Percentiles rank a stretch among this genome's conserved stretches.
These are phyloP conservation scores for Pseudoscleropodium purum DNA, from an alignment of 225 moss, liverwort and hornwort genomes.

Conservation along the genomic window DNA sequence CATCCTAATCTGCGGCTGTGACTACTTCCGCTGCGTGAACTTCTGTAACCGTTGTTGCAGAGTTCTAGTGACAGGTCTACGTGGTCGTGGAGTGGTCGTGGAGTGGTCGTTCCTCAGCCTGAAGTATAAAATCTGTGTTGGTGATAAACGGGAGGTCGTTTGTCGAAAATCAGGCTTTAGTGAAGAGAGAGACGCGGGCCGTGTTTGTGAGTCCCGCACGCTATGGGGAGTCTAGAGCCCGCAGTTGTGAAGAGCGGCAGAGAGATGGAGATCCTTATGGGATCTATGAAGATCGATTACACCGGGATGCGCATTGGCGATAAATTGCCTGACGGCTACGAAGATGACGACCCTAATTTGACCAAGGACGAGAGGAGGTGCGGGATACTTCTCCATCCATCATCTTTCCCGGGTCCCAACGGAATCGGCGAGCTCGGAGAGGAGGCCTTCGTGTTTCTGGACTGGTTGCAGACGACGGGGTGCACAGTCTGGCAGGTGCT, in stretches of 20 bases:
- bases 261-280: neutral
- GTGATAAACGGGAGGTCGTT: neutral
- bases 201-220: neutral
- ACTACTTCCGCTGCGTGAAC: neutral
- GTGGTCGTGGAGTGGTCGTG: slow-evolving; percentile 5
- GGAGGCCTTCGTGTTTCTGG: slow-evolving; percentile 26
- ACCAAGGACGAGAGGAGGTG: slow-evolving; percentile 17
- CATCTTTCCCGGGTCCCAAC: slow-evolving; percentile 29
- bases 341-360: slow-evolving; percentile 29
- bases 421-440: slow-evolving; percentile 49
- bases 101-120: neutral
- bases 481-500: slow-evolving; percentile 65
- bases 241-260: neutral
- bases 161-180: neutral
- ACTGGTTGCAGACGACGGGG: slow-evolving; percentile 45
- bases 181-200: neutral
- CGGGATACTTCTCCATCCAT: slow-evolving; percentile 45
- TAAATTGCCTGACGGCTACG: slow-evolving; percentile 16
- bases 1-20: neutral
- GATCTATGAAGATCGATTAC: neutral
- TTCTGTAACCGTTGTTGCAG: neutral
- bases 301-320: slow-evolving; percentile 12
- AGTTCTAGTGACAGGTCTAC: neutral
- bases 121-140: neutral
- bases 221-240: neutral